A percentile compares a stretch with the other conserved stretches of the same genome.
Conservation (phyloP, 495 filamentous ascomycete genomes). For the Elaphomyces granulatus region DNA sequence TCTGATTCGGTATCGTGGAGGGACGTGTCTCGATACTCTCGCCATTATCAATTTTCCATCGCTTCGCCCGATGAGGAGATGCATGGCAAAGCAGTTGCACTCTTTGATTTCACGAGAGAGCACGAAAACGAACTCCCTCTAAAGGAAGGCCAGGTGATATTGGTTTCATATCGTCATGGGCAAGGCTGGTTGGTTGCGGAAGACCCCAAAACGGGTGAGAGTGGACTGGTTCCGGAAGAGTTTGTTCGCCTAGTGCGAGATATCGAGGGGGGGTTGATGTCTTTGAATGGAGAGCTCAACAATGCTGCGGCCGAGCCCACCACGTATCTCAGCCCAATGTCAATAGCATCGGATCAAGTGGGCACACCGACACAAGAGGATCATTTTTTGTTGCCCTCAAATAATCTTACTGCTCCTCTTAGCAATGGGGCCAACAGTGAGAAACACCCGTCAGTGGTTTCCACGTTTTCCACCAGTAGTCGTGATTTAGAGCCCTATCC, state of each 20-base stretch:
- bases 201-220: slow-evolving; percentile 81
- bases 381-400: background rate
- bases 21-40: slow-evolving; percentile 54
- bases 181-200: slow-evolving; percentile 96
- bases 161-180: slow-evolving; percentile 88
- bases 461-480: slow-evolving; percentile 3
- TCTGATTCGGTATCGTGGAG: slow-evolving; percentile 21
- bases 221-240: slow-evolving; percentile 88
- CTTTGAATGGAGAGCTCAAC: slow-evolving; percentile 29
- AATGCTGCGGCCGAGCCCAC: slow-evolving; percentile 15
- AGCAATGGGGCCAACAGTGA: background rate
- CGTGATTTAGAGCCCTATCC: slow-evolving; percentile 1
- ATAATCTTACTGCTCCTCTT: background rate
- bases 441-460: slow-evolving; percentile 1
- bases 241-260: slow-evolving; percentile 89
- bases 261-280: slow-evolving; percentile 55
- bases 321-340: slow-evolving; percentile 16
- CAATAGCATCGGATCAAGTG: slow-evolving; percentile 21
- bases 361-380: slow-evolving; percentile 18
- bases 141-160: slow-evolving; percentile 88
- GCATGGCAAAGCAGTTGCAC: slow-evolving; percentile 89
- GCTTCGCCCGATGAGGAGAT: slow-evolving; percentile 93
- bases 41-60: slow-evolving; percentile 89
- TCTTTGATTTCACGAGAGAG: slow-evolving; percentile 88
- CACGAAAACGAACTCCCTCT: slow-evolving; percentile 94